A percentile compares a stretch with the other conserved stretches of the same genome.
These are phyloP conservation scores for Agaricales sp. DNA, from an alignment of 1,284 basidiomycete species.

Conservation along the genomic window DNA sequence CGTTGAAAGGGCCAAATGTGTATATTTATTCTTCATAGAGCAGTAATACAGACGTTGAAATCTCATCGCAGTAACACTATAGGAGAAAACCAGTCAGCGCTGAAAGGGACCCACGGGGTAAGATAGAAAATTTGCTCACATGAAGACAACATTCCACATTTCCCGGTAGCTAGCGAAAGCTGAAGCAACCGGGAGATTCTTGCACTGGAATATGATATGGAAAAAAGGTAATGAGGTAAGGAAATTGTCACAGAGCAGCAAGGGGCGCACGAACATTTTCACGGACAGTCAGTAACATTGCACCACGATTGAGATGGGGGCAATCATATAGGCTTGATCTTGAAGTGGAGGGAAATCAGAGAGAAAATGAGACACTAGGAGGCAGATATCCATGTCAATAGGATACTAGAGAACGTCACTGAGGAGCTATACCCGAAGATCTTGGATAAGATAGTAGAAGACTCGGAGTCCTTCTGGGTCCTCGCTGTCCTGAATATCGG, in stretches of 20 bases:
- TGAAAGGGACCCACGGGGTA: no score
- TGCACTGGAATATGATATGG: neutral
- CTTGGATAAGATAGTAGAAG: slow-evolving; percentile 98
- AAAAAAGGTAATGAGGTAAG: neutral
- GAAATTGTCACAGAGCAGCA: neutral
- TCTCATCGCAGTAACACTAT: no score
- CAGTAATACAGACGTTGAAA: no score
- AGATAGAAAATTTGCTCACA: no score
- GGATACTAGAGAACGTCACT: no score
- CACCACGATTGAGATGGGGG: slow-evolving; percentile 2
- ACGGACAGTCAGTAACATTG: slow-evolving; percentile 8
- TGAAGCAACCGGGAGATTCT: neutral
- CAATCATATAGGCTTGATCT: slow-evolving; percentile 92
- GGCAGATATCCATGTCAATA: slow-evolving; percentile 4
- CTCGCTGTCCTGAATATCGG: slow-evolving; percentile 94
- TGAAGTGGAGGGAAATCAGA: slow-evolving; percentile 96
- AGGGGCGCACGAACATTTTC: no score
- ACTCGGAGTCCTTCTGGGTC: slow-evolving; percentile 98
- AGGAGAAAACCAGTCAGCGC: no score
- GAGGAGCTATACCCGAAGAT: slow-evolving; percentile 64
- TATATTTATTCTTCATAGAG: no score
- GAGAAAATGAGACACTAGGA: slow-evolving; percentile 92
- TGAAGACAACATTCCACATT: neutral
- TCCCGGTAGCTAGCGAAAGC: neutral
- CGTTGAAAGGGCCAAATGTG: no score